Evolutionary conservation across 768 basidiomycete species (phyloP).

Genomic region (Termitomyces heimii): DNA sequence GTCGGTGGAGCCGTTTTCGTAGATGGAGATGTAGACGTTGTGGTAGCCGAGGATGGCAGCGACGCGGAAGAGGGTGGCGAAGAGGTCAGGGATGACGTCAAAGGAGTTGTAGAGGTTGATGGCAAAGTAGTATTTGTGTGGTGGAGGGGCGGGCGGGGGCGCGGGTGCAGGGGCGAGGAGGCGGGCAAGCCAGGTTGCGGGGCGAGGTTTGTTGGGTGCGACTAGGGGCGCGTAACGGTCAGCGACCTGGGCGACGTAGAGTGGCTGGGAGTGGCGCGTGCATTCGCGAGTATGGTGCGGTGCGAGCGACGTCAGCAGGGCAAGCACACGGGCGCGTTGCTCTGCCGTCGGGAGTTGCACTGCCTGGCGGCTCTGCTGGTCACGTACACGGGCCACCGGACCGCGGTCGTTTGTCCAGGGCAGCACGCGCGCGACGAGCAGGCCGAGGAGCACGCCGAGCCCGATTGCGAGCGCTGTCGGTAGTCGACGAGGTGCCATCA

Average conservation of each 20-base stretch:
- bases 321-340: conserved; percentile 81
- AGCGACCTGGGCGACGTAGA: conserved; percentile 78
- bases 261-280: conserved; percentile 74
- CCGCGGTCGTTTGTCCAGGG: conserved; percentile 17
- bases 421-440: conserved; percentile 45
- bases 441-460: conserved; percentile 57
- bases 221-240: conserved; percentile 84
- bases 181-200: conserved; percentile 56
- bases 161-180: conserved; percentile 55
- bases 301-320: conserved; percentile 80
- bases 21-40: conserved; percentile 97
- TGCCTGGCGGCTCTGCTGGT: conserved; percentile 52
- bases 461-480: conserved; percentile 52
- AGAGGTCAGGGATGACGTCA: conserved; percentile 96
- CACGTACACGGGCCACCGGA: neutral
- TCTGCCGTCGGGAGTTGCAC: conserved; percentile 73
- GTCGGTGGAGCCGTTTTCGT: conserved; percentile 98
- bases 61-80: conserved; percentile 92
- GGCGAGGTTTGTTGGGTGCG: conserved; percentile 62
- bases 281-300: conserved; percentile 94
- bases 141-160: conserved; percentile 41
- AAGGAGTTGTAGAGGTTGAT: conserved; percentile 99
- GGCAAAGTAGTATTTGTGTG: conserved; percentile 99
- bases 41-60: conserved; percentile 91
- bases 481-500: conserved; percentile 26